Percentiles rank a stretch among this genome's conserved stretches.
Evolutionary conservation across 768 basidiomycete species (phyloP).

Genomic region (Boletus subparvulus): DNA sequence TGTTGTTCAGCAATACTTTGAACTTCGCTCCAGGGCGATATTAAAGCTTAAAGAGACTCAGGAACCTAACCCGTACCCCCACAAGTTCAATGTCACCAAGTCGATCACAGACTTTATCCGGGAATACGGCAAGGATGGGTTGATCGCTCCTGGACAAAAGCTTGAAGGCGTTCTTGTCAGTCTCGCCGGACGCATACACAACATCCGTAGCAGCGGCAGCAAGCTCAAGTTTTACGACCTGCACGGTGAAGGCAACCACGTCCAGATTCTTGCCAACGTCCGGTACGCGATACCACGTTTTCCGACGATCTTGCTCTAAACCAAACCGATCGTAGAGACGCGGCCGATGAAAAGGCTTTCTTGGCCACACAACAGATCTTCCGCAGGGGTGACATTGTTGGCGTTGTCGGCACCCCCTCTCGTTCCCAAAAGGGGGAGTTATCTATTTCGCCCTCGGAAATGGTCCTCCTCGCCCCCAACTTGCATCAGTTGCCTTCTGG

Average conservation of each 20-base stretch:
- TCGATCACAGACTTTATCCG: conserved; percentile 75
- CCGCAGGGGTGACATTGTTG: conserved; percentile 95
- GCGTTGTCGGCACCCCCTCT: conserved; percentile 83
- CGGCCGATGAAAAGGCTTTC: conserved; percentile 63
- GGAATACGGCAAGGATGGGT: conserved; percentile 70
- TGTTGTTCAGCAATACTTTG: conserved; percentile 85
- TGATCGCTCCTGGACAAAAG: conserved; percentile 66
- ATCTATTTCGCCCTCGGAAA: conserved; percentile 77
- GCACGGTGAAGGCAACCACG: conserved; percentile 86
- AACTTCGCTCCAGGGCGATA: conserved; percentile 87
- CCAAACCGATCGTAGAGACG: conserved; percentile 44
- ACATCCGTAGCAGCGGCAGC: conserved; percentile 75
- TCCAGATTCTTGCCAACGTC: conserved; percentile 93
- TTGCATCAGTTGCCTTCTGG: conserved; percentile 92
- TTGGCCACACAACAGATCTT: conserved; percentile 76
- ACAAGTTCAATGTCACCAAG: conserved; percentile 92
- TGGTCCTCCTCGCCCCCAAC: conserved; percentile 91
- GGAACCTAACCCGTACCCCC: conserved; percentile 93
- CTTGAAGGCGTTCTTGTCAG: conserved; percentile 56
- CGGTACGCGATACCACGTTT: conserved; percentile 47
- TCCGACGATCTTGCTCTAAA: conserved; percentile 21
- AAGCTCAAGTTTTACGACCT: conserved; percentile 95
- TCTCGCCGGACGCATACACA: conserved; percentile 90
- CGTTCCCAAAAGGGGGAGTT: conserved; percentile 96
- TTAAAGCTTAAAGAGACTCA: conserved; percentile 80